A percentile compares a stretch with the other conserved stretches of the same genome.
phyloP scores from a whole-genome alignment of 306 rosid genomes.

The Ormosia semicastrata region DNA sequence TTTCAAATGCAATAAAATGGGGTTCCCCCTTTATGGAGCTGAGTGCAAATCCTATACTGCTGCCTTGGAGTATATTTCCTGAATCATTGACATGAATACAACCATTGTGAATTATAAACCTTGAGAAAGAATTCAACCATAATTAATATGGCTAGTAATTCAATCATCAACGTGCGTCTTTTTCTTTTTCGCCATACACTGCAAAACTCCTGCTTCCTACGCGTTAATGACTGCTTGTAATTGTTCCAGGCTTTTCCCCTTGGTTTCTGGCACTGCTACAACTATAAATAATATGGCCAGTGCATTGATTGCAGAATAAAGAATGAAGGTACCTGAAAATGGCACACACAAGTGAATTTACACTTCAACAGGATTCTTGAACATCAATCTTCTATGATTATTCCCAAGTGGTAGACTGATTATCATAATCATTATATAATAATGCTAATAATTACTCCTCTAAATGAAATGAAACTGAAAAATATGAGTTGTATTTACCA shows the following conservation, averaged over 20 bases:
- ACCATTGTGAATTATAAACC: background rate
- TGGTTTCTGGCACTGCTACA: constrained; percentile 80
- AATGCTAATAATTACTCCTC: background rate
- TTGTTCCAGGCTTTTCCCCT: constrained; percentile 86
- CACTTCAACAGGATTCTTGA: constrained; percentile 4
- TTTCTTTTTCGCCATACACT: background rate
- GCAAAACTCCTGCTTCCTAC: constrained; percentile 25
- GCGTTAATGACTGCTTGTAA: constrained; percentile 73
- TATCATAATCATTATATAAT: background rate
- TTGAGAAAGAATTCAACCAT: background rate
- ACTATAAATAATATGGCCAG: constrained; percentile 65
- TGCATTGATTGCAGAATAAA: constrained; percentile 70
- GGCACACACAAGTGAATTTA: constrained; percentile 9
- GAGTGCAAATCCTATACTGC: background rate
- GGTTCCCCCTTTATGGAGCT: background rate
- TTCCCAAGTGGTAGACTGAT: background rate
- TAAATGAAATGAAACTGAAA: background rate
- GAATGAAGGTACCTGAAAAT: constrained; percentile 78
- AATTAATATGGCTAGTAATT: background rate
- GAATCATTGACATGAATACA: constrained; percentile 6
- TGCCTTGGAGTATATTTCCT: background rate
- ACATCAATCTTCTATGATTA: background rate
- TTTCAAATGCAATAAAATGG: background rate
- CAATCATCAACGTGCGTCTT: background rate
- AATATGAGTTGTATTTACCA: constrained; percentile 42